Percentiles rank a stretch among this genome's conserved stretches.
Evolutionary conservation across 140 eudicot genomes (phyloP).

Genomic region (Stevia rebaudiana): DNA sequence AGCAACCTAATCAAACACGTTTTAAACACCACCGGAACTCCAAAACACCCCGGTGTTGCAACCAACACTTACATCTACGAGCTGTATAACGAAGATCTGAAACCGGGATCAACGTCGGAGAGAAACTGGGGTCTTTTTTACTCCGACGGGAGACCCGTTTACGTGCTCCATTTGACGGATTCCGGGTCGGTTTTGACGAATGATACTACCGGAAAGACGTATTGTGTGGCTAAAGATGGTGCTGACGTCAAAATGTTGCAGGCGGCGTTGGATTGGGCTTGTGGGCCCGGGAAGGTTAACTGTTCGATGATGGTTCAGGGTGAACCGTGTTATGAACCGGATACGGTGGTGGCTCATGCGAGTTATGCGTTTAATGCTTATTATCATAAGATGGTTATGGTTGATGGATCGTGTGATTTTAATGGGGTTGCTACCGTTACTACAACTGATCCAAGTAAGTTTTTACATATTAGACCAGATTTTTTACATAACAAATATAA

Average conservation of each 20-base stretch:
- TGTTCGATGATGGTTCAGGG: slow-evolving; percentile 78
- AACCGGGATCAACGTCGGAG: slow-evolving; percentile 54
- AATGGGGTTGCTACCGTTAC: slow-evolving; percentile 82
- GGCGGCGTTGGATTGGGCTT: slow-evolving; percentile 98
- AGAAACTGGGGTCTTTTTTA: slow-evolving; percentile 85
- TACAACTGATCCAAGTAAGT: slow-evolving; percentile 82
- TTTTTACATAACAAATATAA: too few species aligned
- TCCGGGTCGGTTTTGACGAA: slow-evolving; percentile 65
- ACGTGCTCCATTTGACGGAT: slow-evolving; percentile 48
- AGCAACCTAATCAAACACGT: slow-evolving; percentile 75
- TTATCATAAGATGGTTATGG: slow-evolving; percentile 60
- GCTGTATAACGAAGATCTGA: slow-evolving; percentile 80
- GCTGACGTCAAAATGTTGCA: slow-evolving; percentile 79
- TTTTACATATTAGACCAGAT: too few species aligned
- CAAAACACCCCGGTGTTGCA: slow-evolving; percentile 73
- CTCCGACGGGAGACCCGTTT: slow-evolving; percentile 54
- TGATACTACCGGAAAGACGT: slow-evolving; percentile 60
- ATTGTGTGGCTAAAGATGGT: slow-evolving; percentile 50
- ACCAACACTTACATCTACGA: slow-evolving; percentile 79
- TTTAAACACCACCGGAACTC: slow-evolving; percentile 70
- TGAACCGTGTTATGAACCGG: slow-evolving; percentile 74
- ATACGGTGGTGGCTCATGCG: slow-evolving; percentile 69
- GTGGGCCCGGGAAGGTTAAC: slow-evolving; percentile 93
- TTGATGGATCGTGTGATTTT: slow-evolving; percentile 63
- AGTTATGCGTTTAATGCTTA: slow-evolving; percentile 75